Base-by-base conservation (phyloP, 2,329 filamentous ascomycete species). In the Colletotrichum sp. region DNA sequence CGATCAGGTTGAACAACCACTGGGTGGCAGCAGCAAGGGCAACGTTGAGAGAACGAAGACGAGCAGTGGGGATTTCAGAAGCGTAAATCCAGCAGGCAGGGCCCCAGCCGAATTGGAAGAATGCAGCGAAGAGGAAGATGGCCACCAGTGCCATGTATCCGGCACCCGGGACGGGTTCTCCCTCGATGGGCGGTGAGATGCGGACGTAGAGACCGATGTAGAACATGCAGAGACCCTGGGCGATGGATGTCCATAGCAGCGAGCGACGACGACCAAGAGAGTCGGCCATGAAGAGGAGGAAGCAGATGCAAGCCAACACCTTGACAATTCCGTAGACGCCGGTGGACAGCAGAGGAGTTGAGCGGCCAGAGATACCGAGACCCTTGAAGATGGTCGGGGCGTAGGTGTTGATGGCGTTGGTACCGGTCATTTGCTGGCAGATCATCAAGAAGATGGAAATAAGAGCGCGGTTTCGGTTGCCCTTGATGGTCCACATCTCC, bases 1-100 rank as follows among this genome's bases (percentile, higher is more conserved):
- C 91, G 6, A 93, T 92, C 74, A 94, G 92, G 80, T 94, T 94
- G 83, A 94, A 94, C 7, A 94, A 81, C 92, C 92, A 93, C 79
- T 94, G 92, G 1, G 91, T 93, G 1, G 91, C 91, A 5, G 92
- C 92, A 0, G 91, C 92, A 64, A 93, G 86, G 2, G 92, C 87
- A 3, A 94, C 92, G 79, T 93, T 94, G 78, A 93, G 84, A 16
- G 89, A 90, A 63, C 93, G 85, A 7, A 94, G 86, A 32, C 93
- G 86, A 2, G 91, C 91, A 7, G 91, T 90, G 0, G 92, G 92
- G 77, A 94, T 94, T 81, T 94, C 93, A 13, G 78, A 80, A 21
- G 81, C 80, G 71, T 81, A 81, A 60, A 84, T 84, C 92, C 92
- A 94, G 85, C 91, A 93, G n/a, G 91, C 90, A 0, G 91, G 91